Percentiles rank a stretch among this genome's conserved stretches.
Conservation (phyloP, 2,329 filamentous ascomycete species). For the Curvularia eragrostidis region DNA sequence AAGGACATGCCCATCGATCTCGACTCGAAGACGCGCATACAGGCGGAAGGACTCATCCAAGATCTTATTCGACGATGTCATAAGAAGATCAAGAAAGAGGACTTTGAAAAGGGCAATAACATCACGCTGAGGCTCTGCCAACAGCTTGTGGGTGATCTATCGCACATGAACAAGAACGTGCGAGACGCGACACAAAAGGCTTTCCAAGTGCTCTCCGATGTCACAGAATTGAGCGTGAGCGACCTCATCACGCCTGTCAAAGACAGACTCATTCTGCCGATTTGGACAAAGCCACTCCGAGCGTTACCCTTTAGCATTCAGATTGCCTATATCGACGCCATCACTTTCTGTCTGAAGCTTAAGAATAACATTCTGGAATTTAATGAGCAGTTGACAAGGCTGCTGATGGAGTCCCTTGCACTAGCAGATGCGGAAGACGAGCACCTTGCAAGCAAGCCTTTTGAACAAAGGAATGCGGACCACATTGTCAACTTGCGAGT, state of each 20-base stretch:
- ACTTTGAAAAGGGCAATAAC: slow-evolving; percentile 70
- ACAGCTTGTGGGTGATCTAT: slow-evolving; percentile 84
- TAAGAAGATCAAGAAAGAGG: slow-evolving; percentile 79
- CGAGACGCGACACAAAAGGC: slow-evolving; percentile 84
- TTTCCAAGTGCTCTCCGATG: slow-evolving; percentile 80
- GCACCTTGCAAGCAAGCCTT: slow-evolving; percentile 80
- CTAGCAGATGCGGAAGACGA: slow-evolving; percentile 95
- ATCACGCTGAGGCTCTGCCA: slow-evolving; percentile 79
- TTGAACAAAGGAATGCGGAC: slow-evolving; percentile 94
- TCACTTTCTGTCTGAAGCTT: slow-evolving; percentile 91
- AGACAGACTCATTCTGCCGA: slow-evolving; percentile 85
- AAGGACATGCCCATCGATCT: slow-evolving; percentile 97
- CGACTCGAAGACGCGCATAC: slow-evolving; percentile 83
- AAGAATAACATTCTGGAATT: slow-evolving; percentile 90
- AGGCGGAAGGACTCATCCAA: slow-evolving; percentile 83
- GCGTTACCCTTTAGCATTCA: slow-evolving; percentile 93
- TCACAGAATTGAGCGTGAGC: slow-evolving; percentile 78
- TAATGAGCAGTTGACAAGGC: slow-evolving; percentile 86
- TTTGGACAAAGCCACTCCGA: slow-evolving; percentile 92
- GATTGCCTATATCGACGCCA: slow-evolving; percentile 97
- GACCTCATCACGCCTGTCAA: slow-evolving; percentile 90
- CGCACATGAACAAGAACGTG: slow-evolving; percentile 95
- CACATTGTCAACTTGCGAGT: slow-evolving; percentile 90
- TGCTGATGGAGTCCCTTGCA: slow-evolving; percentile 92
- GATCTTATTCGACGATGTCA: slow-evolving; percentile 80